Evolutionary conservation across 1,284 basidiomycete genomes (phyloP).

Genomic region (Sphaerobolus stellatus): DNA sequence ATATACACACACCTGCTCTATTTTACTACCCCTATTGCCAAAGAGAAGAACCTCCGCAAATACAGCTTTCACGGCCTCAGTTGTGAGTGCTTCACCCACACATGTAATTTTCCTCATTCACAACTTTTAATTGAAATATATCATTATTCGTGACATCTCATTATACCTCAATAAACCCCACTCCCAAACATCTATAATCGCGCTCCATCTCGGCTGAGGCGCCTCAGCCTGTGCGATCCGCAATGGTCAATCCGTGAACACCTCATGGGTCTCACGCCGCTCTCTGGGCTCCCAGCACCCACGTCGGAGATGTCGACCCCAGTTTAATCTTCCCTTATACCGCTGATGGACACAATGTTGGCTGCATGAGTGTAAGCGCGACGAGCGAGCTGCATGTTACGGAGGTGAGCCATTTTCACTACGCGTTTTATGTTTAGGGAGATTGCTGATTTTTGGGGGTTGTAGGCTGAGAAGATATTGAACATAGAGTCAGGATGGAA

Average conservation of each 20-base stretch:
- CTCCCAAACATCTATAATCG: constrained; percentile 62
- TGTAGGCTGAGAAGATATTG: constrained; percentile 75
- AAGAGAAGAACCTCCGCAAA: constrained; percentile 69
- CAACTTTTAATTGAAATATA: constrained; percentile 3
- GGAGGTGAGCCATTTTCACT: constrained; percentile 37
- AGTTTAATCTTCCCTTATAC: constrained; percentile 86
- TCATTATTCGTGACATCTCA: too few species aligned
- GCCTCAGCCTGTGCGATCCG: constrained; percentile 77
- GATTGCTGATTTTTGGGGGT: too few species aligned
- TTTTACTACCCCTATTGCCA: constrained; percentile 74
- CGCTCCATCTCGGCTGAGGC: constrained; percentile 83
- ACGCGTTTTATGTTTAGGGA: too few species aligned
- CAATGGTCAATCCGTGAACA: constrained; percentile 73
- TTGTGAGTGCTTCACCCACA: too few species aligned
- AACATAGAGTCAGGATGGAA: constrained; percentile 76
- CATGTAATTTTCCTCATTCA: constrained; percentile 26
- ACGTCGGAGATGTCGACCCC: constrained; percentile 81
- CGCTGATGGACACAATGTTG: constrained; percentile 44
- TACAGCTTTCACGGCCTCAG: constrained; percentile 88
- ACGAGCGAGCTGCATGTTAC: constrained; percentile 61
- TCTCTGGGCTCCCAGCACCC: constrained; percentile 81
- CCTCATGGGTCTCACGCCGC: constrained; percentile 81
- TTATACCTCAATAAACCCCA: constrained; percentile 47
- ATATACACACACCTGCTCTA: constrained; percentile 78
- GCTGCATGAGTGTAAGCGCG: constrained; percentile 52